These are phyloP conservation scores for Pezicula neosporulosa DNA, from an alignment of 2,329 filamentous ascomycete genomes.

Conservation along the genomic window DNA sequence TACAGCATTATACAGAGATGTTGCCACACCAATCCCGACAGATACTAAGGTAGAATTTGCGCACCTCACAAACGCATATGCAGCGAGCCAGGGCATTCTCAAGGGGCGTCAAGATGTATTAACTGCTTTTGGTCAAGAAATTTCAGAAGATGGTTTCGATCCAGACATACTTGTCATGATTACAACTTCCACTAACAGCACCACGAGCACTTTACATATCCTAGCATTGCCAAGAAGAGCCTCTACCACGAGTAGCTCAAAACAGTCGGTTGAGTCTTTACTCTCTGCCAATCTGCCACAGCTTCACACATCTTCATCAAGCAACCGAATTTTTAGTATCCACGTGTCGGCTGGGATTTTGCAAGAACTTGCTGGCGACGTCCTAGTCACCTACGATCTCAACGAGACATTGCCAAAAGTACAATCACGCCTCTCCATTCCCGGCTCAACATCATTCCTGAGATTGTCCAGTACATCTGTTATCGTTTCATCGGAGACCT, in stretches of 20 bases:
- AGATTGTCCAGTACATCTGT: conserved; percentile 65
- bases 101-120: conserved; percentile 51
- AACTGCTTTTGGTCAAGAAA: conserved; percentile 45
- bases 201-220: conserved; percentile 23
- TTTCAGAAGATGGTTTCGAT: conserved; percentile 39
- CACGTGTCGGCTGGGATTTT: conserved; percentile 62
- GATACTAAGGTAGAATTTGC: conserved; percentile 27
- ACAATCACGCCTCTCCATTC: conserved; percentile 48
- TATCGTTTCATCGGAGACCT: conserved; percentile 53
- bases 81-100: conserved; percentile 33
- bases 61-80: conserved; percentile 26
- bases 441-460: conserved; percentile 57
- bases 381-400: conserved; percentile 61
- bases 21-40: conserved; percentile 30
- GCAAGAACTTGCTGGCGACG: conserved; percentile 52
- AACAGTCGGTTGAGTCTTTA: conserved; percentile 26
- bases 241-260: conserved; percentile 11
- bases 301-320: not conserved
- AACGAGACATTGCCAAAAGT: conserved; percentile 58
- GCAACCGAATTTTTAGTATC: conserved; percentile 43
- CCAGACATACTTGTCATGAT: conserved; percentile 51
- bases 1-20: conserved; percentile 26
- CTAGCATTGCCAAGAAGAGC: conserved; percentile 23
- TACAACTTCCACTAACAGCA: conserved; percentile 18
- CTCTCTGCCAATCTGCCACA: conserved; percentile 17